Base-by-base conservation (phyloP, 2,329 filamentous ascomycete genomes). In the Chrysoporthe cubensis region DNA sequence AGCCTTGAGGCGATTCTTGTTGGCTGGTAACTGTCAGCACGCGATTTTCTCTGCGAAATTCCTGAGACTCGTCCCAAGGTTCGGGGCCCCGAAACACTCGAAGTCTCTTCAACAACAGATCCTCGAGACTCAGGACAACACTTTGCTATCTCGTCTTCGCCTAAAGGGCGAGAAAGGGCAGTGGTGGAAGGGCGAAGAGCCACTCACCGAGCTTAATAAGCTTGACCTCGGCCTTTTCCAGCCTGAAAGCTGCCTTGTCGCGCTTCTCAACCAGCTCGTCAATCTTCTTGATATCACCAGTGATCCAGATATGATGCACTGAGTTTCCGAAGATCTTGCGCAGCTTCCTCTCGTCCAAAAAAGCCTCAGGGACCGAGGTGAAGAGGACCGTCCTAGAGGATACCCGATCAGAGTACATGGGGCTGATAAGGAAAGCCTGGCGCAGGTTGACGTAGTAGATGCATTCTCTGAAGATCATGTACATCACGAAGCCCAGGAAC, bases 371-470 rank as follows among this genome's bases (percentile, higher is more conserved):
- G 1, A 97, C 93, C 2, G 92, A 91, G 2, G 93, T 91, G 78
- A 97, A 94, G 14, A 99, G 88, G 1, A 98, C 91, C 1, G 94
- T 97, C 65, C 93, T 89, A 2, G 94, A 95, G 1, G 95, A 97
- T 58, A 97, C 89, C 67, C 94, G 91, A 74, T 90, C 91, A 64
- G 93, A 87, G 77, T 96, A 96, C 60, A 92, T 84, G 13, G 94
- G 93, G 13, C 93, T 94, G 66, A 96, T 87, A 52, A 96, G 87
- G 80, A 96, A 97, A 0, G 95, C 95, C 80, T 98, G 95, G 71
- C 94, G 91, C 63, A 98, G 81, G 75, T 96, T 97, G 82, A 97
- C 91, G 79, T 93, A 97, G 85, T 90, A 97, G 73, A 98, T 91
- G 76, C 88, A 90, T 79, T 98, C 95, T 67, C 95, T 88, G 66